Base-by-base conservation (phyloP, 2,329 filamentous ascomycete species). In the Shiraia bambusicola region DNA sequence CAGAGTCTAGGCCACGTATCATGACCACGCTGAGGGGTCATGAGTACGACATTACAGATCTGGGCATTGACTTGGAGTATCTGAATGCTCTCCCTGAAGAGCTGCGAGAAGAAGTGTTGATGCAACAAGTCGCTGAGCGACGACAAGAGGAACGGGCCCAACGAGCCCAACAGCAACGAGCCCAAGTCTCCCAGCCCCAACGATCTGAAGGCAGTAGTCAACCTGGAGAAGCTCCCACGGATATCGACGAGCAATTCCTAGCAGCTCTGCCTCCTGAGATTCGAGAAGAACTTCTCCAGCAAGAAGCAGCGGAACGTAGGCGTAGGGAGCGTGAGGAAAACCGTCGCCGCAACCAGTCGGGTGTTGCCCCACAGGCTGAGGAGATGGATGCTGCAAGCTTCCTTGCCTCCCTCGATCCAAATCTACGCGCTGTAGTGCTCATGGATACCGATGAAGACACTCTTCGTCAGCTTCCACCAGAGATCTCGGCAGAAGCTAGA, bases 71-170 rank as follows among this genome's bases (percentile, higher is more conserved):
- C 63, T 81, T 87, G 12, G 91, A 95, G 42, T 98, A 96, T 69
- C 81, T 98, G 6, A 88, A 93, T 45, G 94, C 92, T n/a, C 74
- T 98, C n/a, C 93, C 93, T 0, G 93, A 98, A 57, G 94, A 98
- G 47, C 84, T 97, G 63, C 81, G 93, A 32, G 92, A 97, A 67
- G 93, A 98, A 65, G 93, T 98, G 34, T 88, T 98, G 52, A 89
- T 94, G 66, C 84, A 91, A 49, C 90, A 95, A 45, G 81, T 95
- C 50, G 89, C 87, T 37, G 84, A 88, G 52, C 82, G 92, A 53
- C 83, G 92, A 35, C 49, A 52, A 38, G 61, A 64, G 39, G 56
- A 59, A 31, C 58, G 61, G 4, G 49, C 51, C 25, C 45, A 45
- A 28, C 42, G 41, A 42, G 34, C 42, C 49, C 86, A 86, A 6